Percentiles rank a stretch among this genome's conserved stretches.
Conservation (phyloP, 495 filamentous ascomycete genomes). For the Tuber magnatum region DNA sequence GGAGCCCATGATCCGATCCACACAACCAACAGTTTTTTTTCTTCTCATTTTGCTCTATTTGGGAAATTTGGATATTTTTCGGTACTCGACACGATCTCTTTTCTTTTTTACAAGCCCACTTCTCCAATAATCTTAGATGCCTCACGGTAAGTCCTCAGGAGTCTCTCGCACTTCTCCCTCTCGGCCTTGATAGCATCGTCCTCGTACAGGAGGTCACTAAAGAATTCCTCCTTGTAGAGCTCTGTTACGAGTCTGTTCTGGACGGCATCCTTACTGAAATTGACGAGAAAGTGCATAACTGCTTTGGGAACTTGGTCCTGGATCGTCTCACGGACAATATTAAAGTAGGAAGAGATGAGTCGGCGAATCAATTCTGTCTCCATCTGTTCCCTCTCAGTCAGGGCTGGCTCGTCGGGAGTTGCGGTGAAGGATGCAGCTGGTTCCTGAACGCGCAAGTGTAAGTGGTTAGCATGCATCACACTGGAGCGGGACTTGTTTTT, state of each 20-base stretch:
- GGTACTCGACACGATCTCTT: conserved; percentile 1
- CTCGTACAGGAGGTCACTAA: conserved; percentile 90
- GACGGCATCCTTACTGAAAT: conserved; percentile 94
- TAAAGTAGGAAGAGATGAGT: conserved; percentile 94
- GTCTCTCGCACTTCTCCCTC: conserved; percentile 92
- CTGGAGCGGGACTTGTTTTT: not conserved
- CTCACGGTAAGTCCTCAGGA: conserved; percentile 89
- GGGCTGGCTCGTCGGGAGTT: conserved; percentile 61
- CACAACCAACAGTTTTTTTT: not conserved
- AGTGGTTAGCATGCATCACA: conserved; percentile 16
- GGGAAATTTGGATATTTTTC: not conserved
- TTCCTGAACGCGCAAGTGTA: conserved; percentile 25
- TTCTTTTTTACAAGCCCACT: conserved; percentile 48
- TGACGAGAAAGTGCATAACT: conserved; percentile 96
- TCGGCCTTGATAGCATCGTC: conserved; percentile 96
- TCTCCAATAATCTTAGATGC: conserved; percentile 96
- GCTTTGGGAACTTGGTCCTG: conserved; percentile 98
- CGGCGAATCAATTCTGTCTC: conserved; percentile 96
- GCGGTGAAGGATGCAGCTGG: conserved; percentile 42
- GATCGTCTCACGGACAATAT: conserved; percentile 94
- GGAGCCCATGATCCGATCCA: not conserved
- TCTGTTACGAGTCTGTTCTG: conserved; percentile 95
- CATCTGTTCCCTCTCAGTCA: conserved; percentile 91
- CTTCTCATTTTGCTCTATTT: not conserved
- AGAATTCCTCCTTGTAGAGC: conserved; percentile 88